Base-by-base conservation (phyloP, 1,284 basidiomycete species). In the Gymnopus androsaceus region DNA sequence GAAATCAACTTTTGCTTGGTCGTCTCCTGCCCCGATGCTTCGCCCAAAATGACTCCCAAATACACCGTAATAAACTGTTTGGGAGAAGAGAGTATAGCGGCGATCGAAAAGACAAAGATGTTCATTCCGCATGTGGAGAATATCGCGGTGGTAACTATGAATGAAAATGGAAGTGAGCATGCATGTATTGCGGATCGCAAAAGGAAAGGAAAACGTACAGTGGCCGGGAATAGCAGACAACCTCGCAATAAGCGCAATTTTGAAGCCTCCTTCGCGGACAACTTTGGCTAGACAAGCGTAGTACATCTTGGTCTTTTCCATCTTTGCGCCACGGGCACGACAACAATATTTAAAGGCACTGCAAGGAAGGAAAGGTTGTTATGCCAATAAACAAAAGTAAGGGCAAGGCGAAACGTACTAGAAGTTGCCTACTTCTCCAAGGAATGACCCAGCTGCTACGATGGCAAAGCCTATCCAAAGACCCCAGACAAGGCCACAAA, bases 81-180 rank as follows among this genome's bases (percentile, higher is more conserved):
- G 0, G 88, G 88, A 44, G 87, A 66, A 12, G 84, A 84, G 21
- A 88, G 65, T 40, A 86, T 58, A 0, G 84, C 82, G 11, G 86
- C 85, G 2, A 83, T 48, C 21, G 76, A 68, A 65, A 87, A 88
- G 38, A 81, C 69, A 65, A 77, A 76, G 54, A 89, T 75, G 56
- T 73, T 72, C 80, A 87, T 85, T 15, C 85, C 85, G 57, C 83
- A 85, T 0, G 85, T 82, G 1, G 87, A 76, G 63, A 88, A 88
- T 3, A 88, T 78, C 21, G 83, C 83, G 0, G 86, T 85, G 1
- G 79, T 79, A 58, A 81, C 78, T 80, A 50, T 21, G 17, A 34
- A 28, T 17, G 30, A 28, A 12, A 8, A 27, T 23, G n/a, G 28
- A 21, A 28, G 28, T 25, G 19, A 44, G 8, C 27, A 42, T 12